phyloP scores from a whole-genome alignment of 805 yeast species.

The Pichia paraexigua region DNA sequence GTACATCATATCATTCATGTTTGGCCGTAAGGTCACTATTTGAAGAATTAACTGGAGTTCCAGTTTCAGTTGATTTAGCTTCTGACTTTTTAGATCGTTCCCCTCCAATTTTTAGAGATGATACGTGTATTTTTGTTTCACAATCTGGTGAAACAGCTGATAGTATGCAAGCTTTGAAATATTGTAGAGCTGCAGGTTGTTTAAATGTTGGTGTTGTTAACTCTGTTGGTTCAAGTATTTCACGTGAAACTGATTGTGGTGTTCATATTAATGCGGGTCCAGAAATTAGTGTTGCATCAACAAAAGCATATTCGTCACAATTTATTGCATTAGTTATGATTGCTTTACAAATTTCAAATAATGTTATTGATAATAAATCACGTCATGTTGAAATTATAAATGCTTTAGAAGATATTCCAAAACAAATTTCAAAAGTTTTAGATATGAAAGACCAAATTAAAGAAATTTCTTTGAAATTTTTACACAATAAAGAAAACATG shows the following conservation, averaged over 20 bases:
- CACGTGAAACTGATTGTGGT: slow-evolving; percentile 98
- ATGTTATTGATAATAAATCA: slow-evolving; percentile 62
- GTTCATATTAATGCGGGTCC: slow-evolving; percentile 99
- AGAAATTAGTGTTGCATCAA: slow-evolving; percentile 98
- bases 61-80: slow-evolving; percentile 87
- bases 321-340: slow-evolving; percentile 95
- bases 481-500: slow-evolving; percentile 78
- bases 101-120: slow-evolving; percentile 98
- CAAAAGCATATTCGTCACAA: slow-evolving; percentile 98
- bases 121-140: slow-evolving; percentile 93
- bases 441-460: slow-evolving; percentile 67
- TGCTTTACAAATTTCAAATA: slow-evolving; percentile 91
- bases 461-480: slow-evolving; percentile 59
- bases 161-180: slow-evolving; percentile 87
- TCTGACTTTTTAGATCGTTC: slow-evolving; percentile 91
- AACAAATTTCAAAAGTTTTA: slow-evolving; percentile 74
- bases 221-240: slow-evolving; percentile 93
- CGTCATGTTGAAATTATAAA: slow-evolving; percentile 83
- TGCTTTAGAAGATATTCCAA: slow-evolving; percentile 78
- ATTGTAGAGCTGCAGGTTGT: slow-evolving; percentile 95
- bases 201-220: slow-evolving; percentile 96
- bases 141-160: slow-evolving; percentile 99
- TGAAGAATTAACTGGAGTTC: slow-evolving; percentile 93
- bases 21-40: slow-evolving; percentile 93
- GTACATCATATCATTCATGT: slow-evolving; percentile 98